Evolutionary conservation across 257 asterid genomes (phyloP), one percentile per base, ranked within the genome.

Genomic region (Capsicum rhomboideum): DNA sequence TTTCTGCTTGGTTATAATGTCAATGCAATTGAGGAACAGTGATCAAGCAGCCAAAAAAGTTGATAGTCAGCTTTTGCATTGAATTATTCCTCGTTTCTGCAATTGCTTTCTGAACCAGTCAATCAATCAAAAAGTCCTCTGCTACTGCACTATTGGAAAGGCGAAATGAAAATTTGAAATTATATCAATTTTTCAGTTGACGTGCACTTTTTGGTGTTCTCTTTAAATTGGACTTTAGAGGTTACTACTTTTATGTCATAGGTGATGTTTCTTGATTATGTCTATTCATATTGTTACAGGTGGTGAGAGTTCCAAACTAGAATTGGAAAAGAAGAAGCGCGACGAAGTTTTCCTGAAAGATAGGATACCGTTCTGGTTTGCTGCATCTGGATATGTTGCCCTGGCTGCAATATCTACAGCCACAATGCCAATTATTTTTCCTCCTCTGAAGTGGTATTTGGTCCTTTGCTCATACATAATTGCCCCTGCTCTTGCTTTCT

Each of bases 401-500:
- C 88, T 96, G 84, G 99, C 94, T 54, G 98, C 99, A 54, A 90
- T 96, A 89, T 94, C 99, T 46, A 91, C 89, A 75, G 93, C 92
- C 42, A 82, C 92, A 56, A 91, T 96, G 87, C 99, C 98, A 29
- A 83, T 90, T 81, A 91, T 96, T 31, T 96, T 96, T 83, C 99
- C 99, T 9, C 95, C 99, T 37, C 91, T 94, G 21, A 96, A 94
- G 84, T 96, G 99, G 99, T 96, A 96, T 81, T 84, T 94, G 42
- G 99, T 96, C 84, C 98, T 96, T 74, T 96, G 98, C 80, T 88
- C 97, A 18, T 96, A 96, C 86, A 40, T 96, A 68, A 82, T 96
- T 75, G 99, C 99, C 85, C 99, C 99, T 66, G 99, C 98, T 64
- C 95, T 96, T 77, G 98, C 99, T 83, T 94, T 96, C 93, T 96